These are phyloP conservation scores for Colletotrichum orbiculare DNA, from an alignment of 2,329 filamentous ascomycete species.

Conservation along the genomic window DNA sequence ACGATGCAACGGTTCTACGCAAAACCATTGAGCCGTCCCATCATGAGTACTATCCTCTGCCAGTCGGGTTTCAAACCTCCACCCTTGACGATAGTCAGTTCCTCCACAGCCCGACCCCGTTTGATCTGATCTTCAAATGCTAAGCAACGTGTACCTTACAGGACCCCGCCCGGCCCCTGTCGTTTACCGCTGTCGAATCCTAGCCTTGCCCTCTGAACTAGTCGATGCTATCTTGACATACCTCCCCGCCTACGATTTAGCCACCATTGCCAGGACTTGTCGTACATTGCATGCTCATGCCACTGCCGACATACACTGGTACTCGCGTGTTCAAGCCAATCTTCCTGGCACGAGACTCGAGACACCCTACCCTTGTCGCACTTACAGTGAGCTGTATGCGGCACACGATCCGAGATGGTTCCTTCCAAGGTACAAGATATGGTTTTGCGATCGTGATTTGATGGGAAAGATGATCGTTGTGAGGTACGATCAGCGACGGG, in stretches of 20 bases:
- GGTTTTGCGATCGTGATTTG: conserved; percentile 82
- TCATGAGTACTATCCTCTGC: conserved; percentile 34
- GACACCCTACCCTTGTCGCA: conserved; percentile 67
- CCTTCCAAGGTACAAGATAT: conserved; percentile 80
- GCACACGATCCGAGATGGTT: conserved; percentile 88
- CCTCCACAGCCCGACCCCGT: too few species aligned
- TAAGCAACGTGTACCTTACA: too few species aligned
- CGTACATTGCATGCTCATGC: conserved; percentile 68
- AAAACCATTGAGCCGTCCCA: conserved; percentile 31
- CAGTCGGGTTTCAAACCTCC: not conserved
- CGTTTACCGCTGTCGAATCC: conserved; percentile 47
- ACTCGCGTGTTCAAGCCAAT: conserved; percentile 73
- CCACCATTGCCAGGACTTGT: conserved; percentile 69
- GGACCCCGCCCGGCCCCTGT: not conserved
- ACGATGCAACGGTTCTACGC: conserved; percentile 37
- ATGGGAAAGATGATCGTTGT: conserved; percentile 80
- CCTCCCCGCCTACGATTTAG: conserved; percentile 74
- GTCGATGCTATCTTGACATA: conserved; percentile 77
- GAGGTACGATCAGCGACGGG: conserved; percentile 79
- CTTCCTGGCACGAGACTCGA: conserved; percentile 67
- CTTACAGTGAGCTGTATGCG: conserved; percentile 77
- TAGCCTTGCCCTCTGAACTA: conserved; percentile 78
- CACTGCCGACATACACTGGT: conserved; percentile 78
- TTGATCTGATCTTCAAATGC: too few species aligned
- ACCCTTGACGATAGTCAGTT: too few species aligned